Percentiles rank a stretch among this genome's conserved stretches.
Evolutionary conservation across 306 rosid species (phyloP).

Genomic region (Cucurbita ficifolia): DNA sequence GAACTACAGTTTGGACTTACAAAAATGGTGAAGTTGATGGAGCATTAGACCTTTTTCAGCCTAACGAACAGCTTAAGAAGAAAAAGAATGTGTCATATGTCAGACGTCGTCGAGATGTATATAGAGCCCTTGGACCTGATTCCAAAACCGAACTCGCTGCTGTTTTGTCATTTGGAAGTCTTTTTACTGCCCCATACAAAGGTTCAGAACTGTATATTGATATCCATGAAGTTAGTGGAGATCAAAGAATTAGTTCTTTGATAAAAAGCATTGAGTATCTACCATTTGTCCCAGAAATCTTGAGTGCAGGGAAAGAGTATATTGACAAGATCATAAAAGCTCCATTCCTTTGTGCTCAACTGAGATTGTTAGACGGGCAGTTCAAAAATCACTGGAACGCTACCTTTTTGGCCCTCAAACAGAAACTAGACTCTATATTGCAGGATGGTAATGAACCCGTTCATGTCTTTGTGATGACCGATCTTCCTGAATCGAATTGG

Average conservation of each 20-base stretch:
- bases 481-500: constrained; percentile 76
- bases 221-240: constrained; percentile 43
- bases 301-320: constrained; percentile 40
- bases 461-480: constrained; percentile 71
- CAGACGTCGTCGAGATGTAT: constrained; percentile 46
- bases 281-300: constrained; percentile 60
- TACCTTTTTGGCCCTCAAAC: constrained; percentile 43
- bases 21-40: constrained; percentile 43
- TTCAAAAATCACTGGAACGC: constrained; percentile 78
- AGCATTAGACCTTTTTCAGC: constrained; percentile 63
- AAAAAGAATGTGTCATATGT: constrained; percentile 56
- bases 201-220: constrained; percentile 52
- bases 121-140: constrained; percentile 54
- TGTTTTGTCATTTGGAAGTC: constrained; percentile 81
- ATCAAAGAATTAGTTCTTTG: constrained; percentile 35
- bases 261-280: constrained; percentile 39
- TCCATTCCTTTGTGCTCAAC: constrained; percentile 77
- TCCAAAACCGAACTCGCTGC: constrained; percentile 53
- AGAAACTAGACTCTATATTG: constrained; percentile 37
- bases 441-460: constrained; percentile 30
- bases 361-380: constrained; percentile 78
- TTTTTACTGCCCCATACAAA: constrained; percentile 67
- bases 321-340: constrained; percentile 32
- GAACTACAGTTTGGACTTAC: constrained; percentile 82
- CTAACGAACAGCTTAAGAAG: constrained; percentile 54